phyloP scores from a whole-genome alignment of 306 rosid species.

The Lagenaria siceraria region DNA sequence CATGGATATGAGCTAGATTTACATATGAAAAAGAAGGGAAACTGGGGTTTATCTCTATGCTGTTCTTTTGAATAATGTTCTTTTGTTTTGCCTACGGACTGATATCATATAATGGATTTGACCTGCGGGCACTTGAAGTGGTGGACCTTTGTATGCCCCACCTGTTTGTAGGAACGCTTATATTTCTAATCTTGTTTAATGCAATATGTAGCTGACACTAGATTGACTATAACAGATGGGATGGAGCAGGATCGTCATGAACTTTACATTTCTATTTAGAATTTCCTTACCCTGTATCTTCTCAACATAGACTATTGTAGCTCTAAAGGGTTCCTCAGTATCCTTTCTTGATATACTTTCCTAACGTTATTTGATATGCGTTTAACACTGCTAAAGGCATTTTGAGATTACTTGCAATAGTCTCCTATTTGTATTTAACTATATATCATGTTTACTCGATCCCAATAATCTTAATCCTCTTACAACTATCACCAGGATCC shows the following conservation, averaged over 20 bases:
- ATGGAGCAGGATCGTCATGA: conserved; percentile 19
- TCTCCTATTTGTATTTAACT: neutral
- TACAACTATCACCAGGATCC: neutral
- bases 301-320: neutral
- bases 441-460: neutral
- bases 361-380: neutral
- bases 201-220: conserved; percentile 49
- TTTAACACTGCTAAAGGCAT: neutral
- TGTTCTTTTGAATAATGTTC: conserved; percentile 22
- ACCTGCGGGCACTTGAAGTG: conserved; percentile 37
- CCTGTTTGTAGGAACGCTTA: conserved; percentile 49
- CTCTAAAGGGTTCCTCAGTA: neutral
- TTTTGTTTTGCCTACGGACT: conserved; percentile 19
- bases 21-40: conserved; percentile 23
- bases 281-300: neutral
- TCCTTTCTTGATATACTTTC: neutral
- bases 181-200: conserved; percentile 38
- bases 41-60: conserved; percentile 23
- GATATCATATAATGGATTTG: conserved; percentile 37
- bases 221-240: conserved; percentile 25
- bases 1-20: conserved; percentile 75
- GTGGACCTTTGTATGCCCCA: conserved; percentile 40
- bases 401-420: neutral
- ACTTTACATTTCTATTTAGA: conserved; percentile 13
- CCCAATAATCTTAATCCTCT: neutral